A percentile compares a stretch with the other conserved stretches of the same genome.
phyloP scores from a whole-genome alignment of 1,139 yeast genomes.

The Candida sanyaensis region DNA sequence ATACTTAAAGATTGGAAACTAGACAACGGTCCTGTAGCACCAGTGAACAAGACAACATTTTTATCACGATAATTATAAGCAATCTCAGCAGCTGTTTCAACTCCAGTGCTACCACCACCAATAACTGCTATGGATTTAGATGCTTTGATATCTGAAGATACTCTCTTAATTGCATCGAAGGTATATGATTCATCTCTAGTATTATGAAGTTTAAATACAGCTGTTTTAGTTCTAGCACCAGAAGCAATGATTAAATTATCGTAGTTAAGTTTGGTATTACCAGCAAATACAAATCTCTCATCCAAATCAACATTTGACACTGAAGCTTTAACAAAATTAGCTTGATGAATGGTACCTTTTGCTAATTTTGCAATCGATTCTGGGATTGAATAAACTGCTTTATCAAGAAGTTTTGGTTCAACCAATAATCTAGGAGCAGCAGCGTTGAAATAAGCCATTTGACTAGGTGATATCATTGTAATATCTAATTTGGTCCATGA shows the following conservation, averaged over 20 bases:
- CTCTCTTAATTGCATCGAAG: constrained; percentile 16
- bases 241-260: constrained; percentile 36
- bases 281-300: constrained; percentile 9
- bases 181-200: constrained; percentile 16
- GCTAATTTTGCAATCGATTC: constrained; percentile 17
- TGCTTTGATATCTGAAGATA: constrained; percentile 17
- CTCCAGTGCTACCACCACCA: constrained; percentile 47
- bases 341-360: constrained; percentile 15
- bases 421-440: constrained; percentile 35
- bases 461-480: constrained; percentile 21
- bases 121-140: constrained; percentile 32
- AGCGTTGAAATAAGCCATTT: constrained; percentile 20
- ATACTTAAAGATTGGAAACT: constrained; percentile 17
- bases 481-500: constrained; percentile 14
- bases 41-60: constrained; percentile 29
- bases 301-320: constrained; percentile 27
- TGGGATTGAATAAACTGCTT: constrained; percentile 21
- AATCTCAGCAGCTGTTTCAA: constrained; percentile 39
- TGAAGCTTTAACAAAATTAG: constrained; percentile 21
- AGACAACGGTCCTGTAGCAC: constrained; percentile 25
- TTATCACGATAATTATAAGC: constrained; percentile 22
- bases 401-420: constrained; percentile 23
- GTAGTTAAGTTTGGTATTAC: constrained; percentile 18
- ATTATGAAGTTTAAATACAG: constrained; percentile 28
- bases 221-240: constrained; percentile 25